Evolutionary conservation across 352 stramenopile species (phyloP), one percentile per base, ranked within the genome.

Genomic region (Pythium scleroteichum): DNA sequence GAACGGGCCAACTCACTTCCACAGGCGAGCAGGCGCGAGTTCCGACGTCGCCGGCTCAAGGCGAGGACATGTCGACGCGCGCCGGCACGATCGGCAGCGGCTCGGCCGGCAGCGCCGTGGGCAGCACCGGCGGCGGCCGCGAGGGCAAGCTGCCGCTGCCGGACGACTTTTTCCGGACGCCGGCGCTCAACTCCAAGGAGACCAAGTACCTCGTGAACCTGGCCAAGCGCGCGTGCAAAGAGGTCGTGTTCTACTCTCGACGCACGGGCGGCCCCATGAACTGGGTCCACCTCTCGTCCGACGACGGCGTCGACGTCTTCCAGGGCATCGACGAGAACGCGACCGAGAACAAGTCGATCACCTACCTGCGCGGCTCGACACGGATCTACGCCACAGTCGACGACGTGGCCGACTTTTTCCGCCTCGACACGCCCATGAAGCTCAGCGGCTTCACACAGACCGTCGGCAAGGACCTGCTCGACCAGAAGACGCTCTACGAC

Each of bases 171-270:
- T 94, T 94, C 67, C 61, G 71, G 6, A 70, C 75, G 38, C 82
- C 85, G 26, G 54, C 71, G 42, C 69, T 94, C 19, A 90, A 71
- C 63, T 20, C 13, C 14, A 88, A 87, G 50, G 85, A 92, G 53
- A 76, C 62, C 29, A 82, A 85, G 52, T 88, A 89, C 61, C 71
- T 92, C 12, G 46, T 92, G 0, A 74, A 76, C 3, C 66, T 93
- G 10, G 85, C 82, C 6, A 92, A 92, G 53, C 81, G 79, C 44
- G 79, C 85, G 3, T 94, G 85, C 62, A 94, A 92, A 64, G 85
- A 94, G 58, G 85, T 94, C 9, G 82, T 94, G 20, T 92, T 90
- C 48, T 94, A 92, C 60, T 90, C 85, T 52, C 74, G 85, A 35
- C 76, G 73, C 10, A 44, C 68, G 0, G 79, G 79, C 57, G 85